phyloP scores from a whole-genome alignment of 2,329 filamentous ascomycete species.

The Drechmeria coniospora region DNA sequence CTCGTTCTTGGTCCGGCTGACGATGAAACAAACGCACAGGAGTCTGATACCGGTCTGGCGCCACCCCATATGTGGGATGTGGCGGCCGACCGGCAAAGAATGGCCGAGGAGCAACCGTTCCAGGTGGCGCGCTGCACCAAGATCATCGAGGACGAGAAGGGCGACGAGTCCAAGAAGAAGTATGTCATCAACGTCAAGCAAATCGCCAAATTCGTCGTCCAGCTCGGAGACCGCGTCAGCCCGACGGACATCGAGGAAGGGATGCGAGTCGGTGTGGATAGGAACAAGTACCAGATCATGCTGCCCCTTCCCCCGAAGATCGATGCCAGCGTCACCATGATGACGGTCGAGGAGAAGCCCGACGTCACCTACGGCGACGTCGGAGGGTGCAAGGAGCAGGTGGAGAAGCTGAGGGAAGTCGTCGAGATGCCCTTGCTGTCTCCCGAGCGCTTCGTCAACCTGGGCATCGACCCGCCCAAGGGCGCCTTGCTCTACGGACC shows the following conservation, averaged over 20 bases:
- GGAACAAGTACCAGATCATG: constrained; percentile 98
- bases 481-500: constrained; percentile 92
- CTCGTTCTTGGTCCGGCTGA: too few relatives aligned
- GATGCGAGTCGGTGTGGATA: constrained; percentile 95
- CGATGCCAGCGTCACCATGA: constrained; percentile 98
- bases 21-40: constrained; percentile 41
- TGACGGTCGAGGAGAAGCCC: constrained; percentile 99
- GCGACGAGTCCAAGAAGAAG: constrained; percentile 94
- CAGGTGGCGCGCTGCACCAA: constrained; percentile 98
- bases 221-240: constrained; percentile 89
- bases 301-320: constrained; percentile 94
- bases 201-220: constrained; percentile 98
- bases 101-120: constrained; percentile 94
- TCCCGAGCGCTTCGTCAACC: constrained; percentile 90
- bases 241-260: constrained; percentile 99
- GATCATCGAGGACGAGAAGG: constrained; percentile 91
- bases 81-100: constrained; percentile 91
- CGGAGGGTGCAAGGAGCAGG: constrained; percentile 97
- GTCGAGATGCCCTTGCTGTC: constrained; percentile 97
- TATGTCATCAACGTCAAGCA: constrained; percentile 99
- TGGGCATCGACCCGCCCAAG: constrained; percentile 98
- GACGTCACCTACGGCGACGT: constrained; percentile 99
- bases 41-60: constrained; percentile 96
- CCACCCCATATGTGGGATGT: constrained; percentile 98
- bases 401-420: constrained; percentile 96